Evolutionary conservation across 2,329 filamentous ascomycete genomes (phyloP), one percentile per base, ranked within the genome.

Genomic region (Talaromyces sp.): DNA sequence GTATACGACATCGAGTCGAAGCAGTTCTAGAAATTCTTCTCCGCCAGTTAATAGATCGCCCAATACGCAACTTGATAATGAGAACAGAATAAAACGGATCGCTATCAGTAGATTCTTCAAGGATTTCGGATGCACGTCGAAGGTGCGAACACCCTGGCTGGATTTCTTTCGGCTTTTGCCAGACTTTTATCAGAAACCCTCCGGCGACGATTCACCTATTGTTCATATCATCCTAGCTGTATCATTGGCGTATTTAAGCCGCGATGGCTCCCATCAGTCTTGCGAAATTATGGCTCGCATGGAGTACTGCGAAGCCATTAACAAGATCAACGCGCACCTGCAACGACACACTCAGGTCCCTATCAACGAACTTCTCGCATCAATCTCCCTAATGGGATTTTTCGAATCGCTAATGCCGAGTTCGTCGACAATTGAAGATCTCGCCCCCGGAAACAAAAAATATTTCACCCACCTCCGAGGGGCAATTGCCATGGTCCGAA

Each of bases 261-360:
- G 45, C 6, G 48, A 54, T 39, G 13, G 37, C 13, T 39, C n/a
- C 4, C 16, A 39, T 48, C 24, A 35, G 3, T 22, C 14, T 5
- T 50, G 31, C 5, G 47, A 50, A 11, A 27, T 62, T 14, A 33
- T 50, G 14, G 60, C 60, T 13, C 60, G 60, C 16, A 62, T 47
- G 22, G 47, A 62, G 37, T 62, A 62, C 48, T 62, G 43, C 47
- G 37, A 62, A 39, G 60, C 31, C 16, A 62, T 62, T 7, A 19
- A 43, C 33, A 39, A 27, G 22, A 52, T 62, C 10, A 41, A 39
- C 37, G 22, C 43, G 6, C 45, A 62, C 8, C 33, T 62, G 8
- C 60, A 31, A n/a, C 31, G 10, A 13, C 43, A n/a, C n/a, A 35
- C 35, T 6, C n/a, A 37, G 16, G 35, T 39, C 7, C 35, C 60